These are phyloP conservation scores for Aspergillus asperescens DNA, from an alignment of 495 filamentous ascomycete species.

Conservation along the genomic window DNA sequence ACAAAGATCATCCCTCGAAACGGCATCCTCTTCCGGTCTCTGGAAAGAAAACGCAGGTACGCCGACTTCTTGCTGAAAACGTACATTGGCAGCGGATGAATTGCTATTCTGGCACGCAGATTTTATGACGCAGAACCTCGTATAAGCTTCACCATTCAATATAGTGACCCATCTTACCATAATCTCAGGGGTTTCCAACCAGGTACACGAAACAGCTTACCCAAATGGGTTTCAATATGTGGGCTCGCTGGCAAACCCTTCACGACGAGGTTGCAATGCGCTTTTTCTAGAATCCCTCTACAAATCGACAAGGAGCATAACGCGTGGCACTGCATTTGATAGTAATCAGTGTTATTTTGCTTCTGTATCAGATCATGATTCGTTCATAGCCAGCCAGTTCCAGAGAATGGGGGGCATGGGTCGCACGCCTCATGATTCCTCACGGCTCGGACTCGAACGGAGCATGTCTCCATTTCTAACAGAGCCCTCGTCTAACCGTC, in stretches of 20 bases:
- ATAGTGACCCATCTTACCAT: neutral
- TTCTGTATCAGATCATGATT: neutral
- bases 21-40: neutral
- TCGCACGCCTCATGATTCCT: neutral
- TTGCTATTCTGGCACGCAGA: neutral
- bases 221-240: neutral
- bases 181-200: neutral
- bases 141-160: neutral
- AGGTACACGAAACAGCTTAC: neutral
- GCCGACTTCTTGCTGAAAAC: neutral
- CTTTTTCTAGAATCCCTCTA: neutral
- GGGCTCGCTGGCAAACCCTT: neutral
- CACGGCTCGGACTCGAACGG: neutral
- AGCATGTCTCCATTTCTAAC: neutral
- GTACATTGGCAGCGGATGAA: neutral
- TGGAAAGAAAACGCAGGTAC: neutral
- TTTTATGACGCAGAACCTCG: neutral
- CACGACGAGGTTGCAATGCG: neutral
- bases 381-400: neutral
- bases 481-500: neutral
- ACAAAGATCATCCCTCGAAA: neutral
- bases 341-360: neutral
- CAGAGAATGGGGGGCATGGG: neutral
- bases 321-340: neutral
- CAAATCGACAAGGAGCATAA: neutral